phyloP scores from a whole-genome alignment of 108 stramenopile species.

The Aurantiochytrium sp. region DNA sequence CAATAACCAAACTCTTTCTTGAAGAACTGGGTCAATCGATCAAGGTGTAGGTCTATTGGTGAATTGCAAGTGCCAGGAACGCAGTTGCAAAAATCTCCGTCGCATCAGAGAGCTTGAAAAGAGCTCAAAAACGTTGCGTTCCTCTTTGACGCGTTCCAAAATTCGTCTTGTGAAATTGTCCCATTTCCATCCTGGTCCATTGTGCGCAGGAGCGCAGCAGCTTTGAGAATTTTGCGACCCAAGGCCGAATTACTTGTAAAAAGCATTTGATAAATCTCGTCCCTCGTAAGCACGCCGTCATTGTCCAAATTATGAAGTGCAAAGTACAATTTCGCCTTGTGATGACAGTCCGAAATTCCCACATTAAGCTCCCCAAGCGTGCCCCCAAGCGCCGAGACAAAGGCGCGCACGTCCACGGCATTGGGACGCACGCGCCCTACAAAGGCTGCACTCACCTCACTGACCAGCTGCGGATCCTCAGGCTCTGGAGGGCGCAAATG shows the following conservation, averaged over 20 bases:
- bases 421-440: background rate
- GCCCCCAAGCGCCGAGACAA: background rate
- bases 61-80: background rate
- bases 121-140: background rate
- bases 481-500: background rate
- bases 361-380: constrained; percentile 9
- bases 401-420: background rate
- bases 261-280: background rate
- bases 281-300: background rate
- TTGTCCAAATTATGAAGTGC: background rate
- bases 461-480: background rate
- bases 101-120: background rate
- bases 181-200: background rate
- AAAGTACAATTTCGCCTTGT: background rate
- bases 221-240: background rate
- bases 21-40: background rate
- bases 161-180: background rate
- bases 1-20: too few species aligned
- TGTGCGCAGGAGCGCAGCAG: background rate
- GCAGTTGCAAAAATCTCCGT: too few species aligned
- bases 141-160: background rate
- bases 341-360: background rate
- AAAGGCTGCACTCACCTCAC: background rate
- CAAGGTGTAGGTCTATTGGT: background rate
- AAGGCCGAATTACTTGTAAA: background rate